Conservation (phyloP, 768 basidiomycete species). For the Pholiota conissans region DNA sequence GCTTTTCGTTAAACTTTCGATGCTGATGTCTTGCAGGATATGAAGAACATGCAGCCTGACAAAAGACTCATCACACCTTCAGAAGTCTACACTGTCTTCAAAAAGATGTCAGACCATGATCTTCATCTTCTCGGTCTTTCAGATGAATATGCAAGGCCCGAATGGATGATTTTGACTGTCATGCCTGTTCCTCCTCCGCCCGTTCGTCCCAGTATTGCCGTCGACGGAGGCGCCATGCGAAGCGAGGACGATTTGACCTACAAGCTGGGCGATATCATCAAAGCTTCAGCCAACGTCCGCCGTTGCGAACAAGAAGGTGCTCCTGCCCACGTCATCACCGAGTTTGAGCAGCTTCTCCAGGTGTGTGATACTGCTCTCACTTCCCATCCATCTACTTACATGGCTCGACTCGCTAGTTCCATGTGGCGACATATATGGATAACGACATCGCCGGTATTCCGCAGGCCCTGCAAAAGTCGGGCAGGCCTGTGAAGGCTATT, state of each 20-base stretch:
- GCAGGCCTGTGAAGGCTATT: constrained; percentile 96
- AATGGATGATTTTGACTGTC: constrained; percentile 99
- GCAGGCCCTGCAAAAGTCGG: constrained; percentile 95
- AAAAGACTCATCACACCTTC: constrained; percentile 80
- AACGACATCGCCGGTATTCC: constrained; percentile 99
- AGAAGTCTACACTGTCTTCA: constrained; percentile 92
- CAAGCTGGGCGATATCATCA: constrained; percentile 96
- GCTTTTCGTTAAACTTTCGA: constrained; percentile 2
- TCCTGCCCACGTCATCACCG: constrained; percentile 91
- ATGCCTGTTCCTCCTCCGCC: constrained; percentile 98
- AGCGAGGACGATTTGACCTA: constrained; percentile 99
- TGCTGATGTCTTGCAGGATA: constrained; percentile 51
- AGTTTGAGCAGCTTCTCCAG: constrained; percentile 96
- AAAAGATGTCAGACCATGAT: constrained; percentile 92
- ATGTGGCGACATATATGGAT: constrained; percentile 99
- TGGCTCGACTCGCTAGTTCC: constrained; percentile 59
- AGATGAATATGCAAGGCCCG: constrained; percentile 93
- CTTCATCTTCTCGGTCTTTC: constrained; percentile 88
- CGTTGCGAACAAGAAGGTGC: constrained; percentile 96
- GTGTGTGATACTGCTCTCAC: constrained; percentile 38
- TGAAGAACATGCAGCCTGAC: constrained; percentile 79
- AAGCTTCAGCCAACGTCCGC: constrained; percentile 89
- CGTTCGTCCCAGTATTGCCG: constrained; percentile 95
- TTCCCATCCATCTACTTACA: constrained; percentile 4
- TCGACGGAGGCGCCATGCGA: constrained; percentile 95